Evolutionary conservation across 768 basidiomycete species (phyloP).

Genomic region (Phylloporus sp.): DNA sequence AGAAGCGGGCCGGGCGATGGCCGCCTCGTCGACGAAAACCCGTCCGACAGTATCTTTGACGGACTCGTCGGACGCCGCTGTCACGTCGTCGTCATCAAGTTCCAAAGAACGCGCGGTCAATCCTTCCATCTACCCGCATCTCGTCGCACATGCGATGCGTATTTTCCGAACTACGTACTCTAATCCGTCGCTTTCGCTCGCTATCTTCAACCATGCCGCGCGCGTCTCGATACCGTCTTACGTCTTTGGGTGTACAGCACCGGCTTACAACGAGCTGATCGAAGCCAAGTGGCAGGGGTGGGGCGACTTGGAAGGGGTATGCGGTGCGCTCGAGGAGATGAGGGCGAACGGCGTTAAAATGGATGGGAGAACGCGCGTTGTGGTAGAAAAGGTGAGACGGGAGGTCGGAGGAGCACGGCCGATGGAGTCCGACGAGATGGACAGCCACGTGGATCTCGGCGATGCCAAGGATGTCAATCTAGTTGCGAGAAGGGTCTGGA

Average conservation of each 20-base stretch:
- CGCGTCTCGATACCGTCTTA: conserved; percentile 73
- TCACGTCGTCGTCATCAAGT: neutral
- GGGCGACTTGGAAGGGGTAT: conserved; percentile 74
- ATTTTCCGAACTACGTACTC: conserved; percentile 72
- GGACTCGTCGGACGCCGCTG: neutral
- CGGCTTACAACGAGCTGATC: conserved; percentile 84
- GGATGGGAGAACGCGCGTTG: conserved; percentile 53
- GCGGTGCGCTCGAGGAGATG: conserved; percentile 78
- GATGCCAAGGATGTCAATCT: conserved; percentile 24
- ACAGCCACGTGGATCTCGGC: neutral
- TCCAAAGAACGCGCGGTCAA: conserved; percentile 38
- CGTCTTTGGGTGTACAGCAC: conserved; percentile 84
- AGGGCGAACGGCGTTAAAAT: conserved; percentile 65
- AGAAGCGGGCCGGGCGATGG: no score
- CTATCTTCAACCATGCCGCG: conserved; percentile 77
- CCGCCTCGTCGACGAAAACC: no score
- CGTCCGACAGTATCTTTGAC: no score
- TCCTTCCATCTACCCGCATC: conserved; percentile 63
- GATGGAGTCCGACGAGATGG: conserved; percentile 29
- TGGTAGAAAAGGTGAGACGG: conserved; percentile 59
- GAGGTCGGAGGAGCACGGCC: conserved; percentile 55
- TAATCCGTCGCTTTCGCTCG: conserved; percentile 76
- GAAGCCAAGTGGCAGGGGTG: conserved; percentile 81
- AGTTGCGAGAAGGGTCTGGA: conserved; percentile 38
- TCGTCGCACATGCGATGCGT: conserved; percentile 73